A percentile compares a stretch with the other conserved stretches of the same genome.
Evolutionary conservation across 352 stramenopile genomes (phyloP).

Genomic region (Phytophthora palmivora): DNA sequence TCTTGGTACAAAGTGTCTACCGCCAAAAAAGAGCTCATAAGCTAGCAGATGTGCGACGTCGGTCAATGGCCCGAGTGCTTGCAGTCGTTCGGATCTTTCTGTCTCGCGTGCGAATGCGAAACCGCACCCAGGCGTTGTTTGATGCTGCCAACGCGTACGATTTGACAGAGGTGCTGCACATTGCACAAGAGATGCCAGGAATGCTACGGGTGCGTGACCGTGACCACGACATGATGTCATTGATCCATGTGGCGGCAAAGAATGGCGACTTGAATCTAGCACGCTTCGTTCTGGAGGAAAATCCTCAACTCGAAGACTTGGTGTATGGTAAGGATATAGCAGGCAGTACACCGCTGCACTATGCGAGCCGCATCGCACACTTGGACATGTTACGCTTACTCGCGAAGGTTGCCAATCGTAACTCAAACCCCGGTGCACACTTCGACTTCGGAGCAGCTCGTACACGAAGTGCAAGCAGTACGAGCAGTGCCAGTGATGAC

Average conservation of each 20-base stretch:
- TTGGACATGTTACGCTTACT: conserved; percentile 89
- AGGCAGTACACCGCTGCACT: conserved; percentile 88
- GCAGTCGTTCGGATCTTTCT: conserved; percentile 79
- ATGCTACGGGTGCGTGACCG: conserved; percentile 85
- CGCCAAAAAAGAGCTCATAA: conserved; percentile 67
- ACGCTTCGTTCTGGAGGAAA: conserved; percentile 85
- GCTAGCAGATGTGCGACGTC: conserved; percentile 55
- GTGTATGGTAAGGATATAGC: conserved; percentile 82
- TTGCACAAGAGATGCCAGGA: conserved; percentile 81
- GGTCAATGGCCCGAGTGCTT: conserved; percentile 74
- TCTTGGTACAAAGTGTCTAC: conserved; percentile 81
- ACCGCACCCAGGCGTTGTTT: conserved; percentile 82
- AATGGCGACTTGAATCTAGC: conserved; percentile 87
- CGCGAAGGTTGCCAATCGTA: conserved; percentile 86
- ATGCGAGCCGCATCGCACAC: conserved; percentile 75
- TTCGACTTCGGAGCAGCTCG: conserved; percentile 59
- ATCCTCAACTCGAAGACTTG: conserved; percentile 82
- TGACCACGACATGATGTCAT: conserved; percentile 82
- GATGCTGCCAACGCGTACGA: conserved; percentile 79
- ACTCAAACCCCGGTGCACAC: conserved; percentile 58
- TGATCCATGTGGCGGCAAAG: conserved; percentile 90
- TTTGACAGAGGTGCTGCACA: conserved; percentile 80
- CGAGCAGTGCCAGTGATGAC: conserved; percentile 60
- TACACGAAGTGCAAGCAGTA: conserved; percentile 70
- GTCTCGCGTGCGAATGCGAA: conserved; percentile 85